Evolutionary conservation across 2,329 filamentous ascomycete genomes (phyloP), one percentile per base, ranked within the genome.

Genomic region (Aspergillus sp.): DNA sequence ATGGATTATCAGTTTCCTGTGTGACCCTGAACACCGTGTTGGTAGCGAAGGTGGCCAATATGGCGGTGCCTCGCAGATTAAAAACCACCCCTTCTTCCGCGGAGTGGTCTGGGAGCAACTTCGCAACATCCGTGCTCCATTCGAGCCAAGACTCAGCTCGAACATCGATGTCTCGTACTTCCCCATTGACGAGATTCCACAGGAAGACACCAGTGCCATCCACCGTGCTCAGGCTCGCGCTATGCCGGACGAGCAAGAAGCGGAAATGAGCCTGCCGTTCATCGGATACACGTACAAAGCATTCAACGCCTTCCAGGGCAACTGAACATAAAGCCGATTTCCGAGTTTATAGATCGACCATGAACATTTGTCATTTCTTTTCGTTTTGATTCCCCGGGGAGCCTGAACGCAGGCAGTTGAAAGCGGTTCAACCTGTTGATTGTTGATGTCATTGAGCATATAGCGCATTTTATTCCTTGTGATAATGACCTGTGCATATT

Each of bases 131-230:
- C 86, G 90, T 33, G 93, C 93, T 49, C 93, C 93, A 0, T 98
- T 98, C 66, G 91, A 97, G 74, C 93, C 93, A 2, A 89, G 90
- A 63, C 77, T 98, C 55, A 86, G 87, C 51, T 95, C 89, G 53
- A 93, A 93, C 68, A 86, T 95, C 61, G 93, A 98, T 66, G 95
- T 93, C 17, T 91, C 90, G 42, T 97, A 98, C 77, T 98, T 98
- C 83, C 93, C 93, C 7, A 96, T 90, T 45, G 93, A 98, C 65
- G 93, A 98, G 71, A 96, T 98, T 64, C 90, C 95, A 60, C 91
- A 97, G 75, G 91, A 90, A 47, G 90, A 96, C 68, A 95, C 90
- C 55, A 89, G 87, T 48, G 93, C 90, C 20, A 80, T 88, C 56
- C 80, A 95, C 62, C 87, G 89, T 66, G 88, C 88, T 17, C 88